A percentile compares a stretch with the other conserved stretches of the same genome.
These are phyloP conservation scores for Ascoidea rubescens DNA, from an alignment of 805 yeast genomes.

Conservation along the genomic window DNA sequence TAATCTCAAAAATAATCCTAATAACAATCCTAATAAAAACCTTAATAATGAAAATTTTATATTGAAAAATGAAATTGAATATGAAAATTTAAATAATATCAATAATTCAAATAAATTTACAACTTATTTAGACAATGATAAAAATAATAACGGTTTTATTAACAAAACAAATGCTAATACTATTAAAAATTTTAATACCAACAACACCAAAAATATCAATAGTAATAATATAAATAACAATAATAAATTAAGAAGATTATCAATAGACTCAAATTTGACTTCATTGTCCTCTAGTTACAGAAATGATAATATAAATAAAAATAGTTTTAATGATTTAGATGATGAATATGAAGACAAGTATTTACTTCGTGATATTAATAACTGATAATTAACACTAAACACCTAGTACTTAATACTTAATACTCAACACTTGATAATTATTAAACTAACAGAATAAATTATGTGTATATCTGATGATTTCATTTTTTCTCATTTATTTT, in stretches of 20 bases:
- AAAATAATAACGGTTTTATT: conserved; percentile 1
- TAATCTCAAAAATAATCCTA: not conserved
- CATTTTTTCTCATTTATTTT: too few relatives aligned
- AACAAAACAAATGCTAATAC: not conserved
- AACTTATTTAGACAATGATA: conserved; percentile 5
- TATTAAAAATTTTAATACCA: conserved; percentile 1
- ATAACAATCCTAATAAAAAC: not conserved
- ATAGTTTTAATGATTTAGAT: too few relatives aligned
- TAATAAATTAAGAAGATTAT: conserved; percentile 2
- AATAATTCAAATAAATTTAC: not conserved
- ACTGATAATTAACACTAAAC: too few relatives aligned
- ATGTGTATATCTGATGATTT: too few relatives aligned
- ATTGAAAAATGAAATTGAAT: not conserved
- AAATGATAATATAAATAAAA: too few relatives aligned
- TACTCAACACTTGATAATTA: too few relatives aligned
- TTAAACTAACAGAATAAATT: too few relatives aligned
- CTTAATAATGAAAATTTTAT: not conserved
- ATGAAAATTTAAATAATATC: not conserved
- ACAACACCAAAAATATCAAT: conserved; percentile 6
- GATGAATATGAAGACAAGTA: too few relatives aligned
- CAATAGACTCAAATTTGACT: too few relatives aligned
- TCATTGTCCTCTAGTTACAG: too few relatives aligned
- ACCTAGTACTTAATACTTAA: too few relatives aligned
- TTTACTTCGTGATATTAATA: too few relatives aligned
- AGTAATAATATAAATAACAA: conserved; percentile 8